Base-by-base conservation (phyloP, 202 grass and related monocot genomes). In the Carex arenaria region DNA sequence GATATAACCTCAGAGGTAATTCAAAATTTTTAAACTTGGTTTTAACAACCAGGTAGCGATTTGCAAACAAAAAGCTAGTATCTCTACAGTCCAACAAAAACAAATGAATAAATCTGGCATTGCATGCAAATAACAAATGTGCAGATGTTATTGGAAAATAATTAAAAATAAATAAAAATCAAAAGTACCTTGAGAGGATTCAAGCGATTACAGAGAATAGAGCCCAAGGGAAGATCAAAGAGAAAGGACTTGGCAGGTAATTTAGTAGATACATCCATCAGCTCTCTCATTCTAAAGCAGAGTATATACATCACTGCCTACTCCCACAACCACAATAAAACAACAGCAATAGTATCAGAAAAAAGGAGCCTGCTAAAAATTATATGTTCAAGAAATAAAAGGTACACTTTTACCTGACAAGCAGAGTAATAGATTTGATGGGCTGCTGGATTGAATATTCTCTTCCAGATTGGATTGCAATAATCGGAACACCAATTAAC, bases 261-360 rank as follows among this genome's bases (percentile, higher is more conserved):
- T 98, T 57, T 88, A 85, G 61, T 86, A 42, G 87, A 83, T 32
- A 85, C 80, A 38, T 92, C 89, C 89, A 95, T 88, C 76, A 98
- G 89, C 76, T 89, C 85, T 85, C 93, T 93, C 87, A 98, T 89
- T 82, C 86, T 93, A 86, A 93, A 98, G 89, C 96, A 98, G 20
- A 98, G 91, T 79, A 93, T 55, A 84, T 98, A 98, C 93, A 98
- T 95, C 83, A 95, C 88, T 23, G 91, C 88, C 96, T 98, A 78
- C 72, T 60, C 52, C 53, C 73, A 59, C 17, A 59, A 19, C 51
- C 73, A 78, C 26, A 81, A 72, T 40, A 49, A 68, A 12, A 45
- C 32, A 52, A 69, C 10, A 49, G 36, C 8, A 86, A 61, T 64
- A 51, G 66, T 72, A 34, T 60, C 15, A 19, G 22, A 59, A 11